A percentile compares a stretch with the other conserved stretches of the same genome.
Evolutionary conservation across 164 flowering plant species (phyloP).

Genomic region (Macadamia integrifolia): DNA sequence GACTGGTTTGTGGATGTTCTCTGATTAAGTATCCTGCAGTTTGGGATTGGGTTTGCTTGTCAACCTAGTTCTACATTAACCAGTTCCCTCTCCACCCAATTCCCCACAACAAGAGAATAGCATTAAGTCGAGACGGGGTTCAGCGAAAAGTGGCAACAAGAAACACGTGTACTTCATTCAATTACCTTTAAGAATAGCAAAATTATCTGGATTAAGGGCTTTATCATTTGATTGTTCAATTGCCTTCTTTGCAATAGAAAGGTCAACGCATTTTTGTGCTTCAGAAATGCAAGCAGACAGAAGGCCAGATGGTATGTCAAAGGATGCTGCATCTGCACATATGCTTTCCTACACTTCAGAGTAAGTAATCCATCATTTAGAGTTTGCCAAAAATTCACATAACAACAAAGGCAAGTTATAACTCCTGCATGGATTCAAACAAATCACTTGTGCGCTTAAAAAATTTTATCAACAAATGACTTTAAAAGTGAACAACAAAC

Average conservation of each 20-base stretch:
- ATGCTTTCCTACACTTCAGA: slow-evolving; percentile 71
- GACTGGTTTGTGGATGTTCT: no score
- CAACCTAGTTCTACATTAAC: neutral
- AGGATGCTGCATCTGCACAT: slow-evolving; percentile 97
- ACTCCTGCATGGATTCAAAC: neutral
- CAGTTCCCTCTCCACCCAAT: neutral
- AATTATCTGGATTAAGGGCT: slow-evolving; percentile 62
- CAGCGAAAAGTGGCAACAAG: slow-evolving; percentile 1
- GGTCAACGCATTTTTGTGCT: slow-evolving; percentile 69
- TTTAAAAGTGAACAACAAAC: no score
- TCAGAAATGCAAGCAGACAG: slow-evolving; percentile 83
- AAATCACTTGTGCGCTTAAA: neutral
- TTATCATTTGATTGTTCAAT: slow-evolving; percentile 49
- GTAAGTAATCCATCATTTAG: slow-evolving; percentile 1
- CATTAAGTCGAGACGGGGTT: neutral
- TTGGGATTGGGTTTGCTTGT: no score
- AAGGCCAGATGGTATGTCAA: slow-evolving; percentile 74
- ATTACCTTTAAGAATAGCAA: slow-evolving; percentile 86
- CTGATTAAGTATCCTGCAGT: no score
- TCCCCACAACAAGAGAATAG: neutral
- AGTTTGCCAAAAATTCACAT: slow-evolving; percentile 1
- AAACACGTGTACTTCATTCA: neutral
- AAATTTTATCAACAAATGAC: no score
- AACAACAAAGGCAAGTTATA: neutral
- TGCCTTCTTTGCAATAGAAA: slow-evolving; percentile 52